Evolutionary conservation across 331 rosid genomes (phyloP), one percentile per base, ranked within the genome.

Genomic region (Pyracantha coccinea): DNA sequence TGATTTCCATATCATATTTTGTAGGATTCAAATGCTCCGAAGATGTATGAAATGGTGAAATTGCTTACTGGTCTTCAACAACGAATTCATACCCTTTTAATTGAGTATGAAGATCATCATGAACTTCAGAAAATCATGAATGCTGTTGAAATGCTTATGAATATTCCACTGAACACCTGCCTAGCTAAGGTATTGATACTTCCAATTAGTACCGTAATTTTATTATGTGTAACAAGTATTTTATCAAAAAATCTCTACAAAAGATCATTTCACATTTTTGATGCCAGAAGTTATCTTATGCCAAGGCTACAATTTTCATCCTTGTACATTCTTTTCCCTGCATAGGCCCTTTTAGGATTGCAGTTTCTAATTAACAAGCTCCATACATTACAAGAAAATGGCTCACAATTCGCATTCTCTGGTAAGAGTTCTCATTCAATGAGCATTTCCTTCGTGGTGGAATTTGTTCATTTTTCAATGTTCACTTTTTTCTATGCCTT

Each of bases 11-110:
- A 21, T 24, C 44, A 74, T 78, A 16, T 19, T 53, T n/a, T 73
- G 67, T 77, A 93, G 98, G 97, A 94, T 87, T 76, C 99, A 66
- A 85, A 92, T 90, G 85, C 97, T 79, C 78, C 77, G 59, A 88
- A 83, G 82, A 85, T 92, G 88, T 91, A 81, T 38, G 91, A 79
- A 44, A 88, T 93, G 93, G 85, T 90, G 83, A 83, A 83, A 69
- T 70, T 81, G 28, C 93, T 93, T 60, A 76, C 66, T 78, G 89
- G 91, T 79, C 83, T 93, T 58, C 88, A 78, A 21, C 77, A 85
- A 66, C 85, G 81, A 69, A 66, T 87, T 82, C 67, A 35, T 61
- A 82, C 85, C 52, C 75, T 87, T 73, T 57, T 79, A 68, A 71
- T 81, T 78, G 95, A 86, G 75, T 83, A 85, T 81, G 92, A 86